Conservation (phyloP, 345 rosid species). For the Populus deltoides region DNA sequence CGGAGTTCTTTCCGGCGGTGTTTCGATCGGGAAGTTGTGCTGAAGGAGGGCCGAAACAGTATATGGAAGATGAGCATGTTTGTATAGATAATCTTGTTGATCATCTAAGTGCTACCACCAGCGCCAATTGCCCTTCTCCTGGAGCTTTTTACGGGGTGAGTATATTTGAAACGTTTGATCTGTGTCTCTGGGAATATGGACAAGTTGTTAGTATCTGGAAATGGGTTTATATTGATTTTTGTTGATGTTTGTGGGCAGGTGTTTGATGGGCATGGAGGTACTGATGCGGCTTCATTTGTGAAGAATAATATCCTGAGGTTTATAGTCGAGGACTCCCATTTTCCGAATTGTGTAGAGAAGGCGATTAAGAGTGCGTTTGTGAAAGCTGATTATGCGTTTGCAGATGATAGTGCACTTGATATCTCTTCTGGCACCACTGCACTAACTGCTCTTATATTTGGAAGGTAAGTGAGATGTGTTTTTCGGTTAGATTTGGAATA, state of each 20-base stretch:
- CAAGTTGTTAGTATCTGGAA: not conserved
- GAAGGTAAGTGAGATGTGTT: conserved; percentile 52
- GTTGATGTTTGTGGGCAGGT: conserved; percentile 47
- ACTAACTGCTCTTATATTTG: conserved; percentile 67
- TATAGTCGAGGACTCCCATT: conserved; percentile 77
- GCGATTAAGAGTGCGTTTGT: conserved; percentile 77
- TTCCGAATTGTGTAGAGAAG: conserved; percentile 68
- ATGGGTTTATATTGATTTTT: conserved; percentile 14
- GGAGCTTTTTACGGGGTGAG: conserved; percentile 98
- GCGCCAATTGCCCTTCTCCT: conserved; percentile 49
- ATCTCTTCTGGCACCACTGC: conserved; percentile 97
- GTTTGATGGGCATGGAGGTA: conserved; percentile 97
- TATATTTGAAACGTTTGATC: not conserved
- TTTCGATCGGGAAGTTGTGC: conserved; percentile 92
- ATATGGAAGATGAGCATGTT: conserved; percentile 92
- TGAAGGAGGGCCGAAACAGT: conserved; percentile 82
- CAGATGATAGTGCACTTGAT: conserved; percentile 77
- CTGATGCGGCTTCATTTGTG: conserved; percentile 83
- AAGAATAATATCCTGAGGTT: conserved; percentile 64
- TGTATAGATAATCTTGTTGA: conserved; percentile 80
- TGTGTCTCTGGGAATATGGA: not conserved
- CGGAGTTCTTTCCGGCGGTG: conserved; percentile 55
- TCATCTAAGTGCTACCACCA: conserved; percentile 43
- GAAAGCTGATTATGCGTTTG: conserved; percentile 89
- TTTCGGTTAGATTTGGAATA: not conserved